Percentiles rank a stretch among this genome's conserved stretches.
Evolutionary conservation across 225 moss, liverwort and hornwort species (phyloP).

Genomic region (Polytrichum commune): DNA sequence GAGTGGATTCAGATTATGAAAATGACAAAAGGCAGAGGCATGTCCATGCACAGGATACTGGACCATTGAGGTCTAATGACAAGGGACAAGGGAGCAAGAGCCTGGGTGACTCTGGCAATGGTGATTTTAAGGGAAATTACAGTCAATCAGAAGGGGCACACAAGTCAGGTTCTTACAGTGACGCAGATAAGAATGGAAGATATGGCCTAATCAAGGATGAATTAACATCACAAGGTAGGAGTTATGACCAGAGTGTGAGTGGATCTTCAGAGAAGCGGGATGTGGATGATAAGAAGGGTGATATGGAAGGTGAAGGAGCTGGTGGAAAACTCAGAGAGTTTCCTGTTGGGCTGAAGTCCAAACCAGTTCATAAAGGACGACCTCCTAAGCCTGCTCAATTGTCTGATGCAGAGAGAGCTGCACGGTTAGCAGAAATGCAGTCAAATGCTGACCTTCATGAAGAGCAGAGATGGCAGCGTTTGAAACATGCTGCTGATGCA

Average conservation of each 20-base stretch:
- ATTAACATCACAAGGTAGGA: constrained; percentile 15
- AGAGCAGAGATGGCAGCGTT: constrained; percentile 72
- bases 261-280: constrained; percentile 11
- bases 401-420: constrained; percentile 60
- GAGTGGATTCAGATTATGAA: neutral
- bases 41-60: neutral
- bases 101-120: neutral
- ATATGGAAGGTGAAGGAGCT: constrained; percentile 13
- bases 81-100: neutral
- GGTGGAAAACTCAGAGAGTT: constrained; percentile 20
- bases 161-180: too few species aligned
- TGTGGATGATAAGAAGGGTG: constrained; percentile 9
- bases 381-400: constrained; percentile 49
- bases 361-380: constrained; percentile 31
- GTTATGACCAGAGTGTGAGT: constrained; percentile 18
- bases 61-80: neutral
- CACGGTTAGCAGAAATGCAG: constrained; percentile 65
- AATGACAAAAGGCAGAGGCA: constrained; percentile 2
- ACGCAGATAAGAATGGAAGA: neutral
- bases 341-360: constrained; percentile 9
- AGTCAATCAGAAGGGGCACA: too few species aligned
- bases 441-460: constrained; percentile 63
- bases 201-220: constrained; percentile 21
- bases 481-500: constrained; percentile 63
- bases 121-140: neutral